These are phyloP conservation scores for Herpetomonas tarakana DNA, from an alignment of 208 protist species.

Conservation along the genomic window DNA sequence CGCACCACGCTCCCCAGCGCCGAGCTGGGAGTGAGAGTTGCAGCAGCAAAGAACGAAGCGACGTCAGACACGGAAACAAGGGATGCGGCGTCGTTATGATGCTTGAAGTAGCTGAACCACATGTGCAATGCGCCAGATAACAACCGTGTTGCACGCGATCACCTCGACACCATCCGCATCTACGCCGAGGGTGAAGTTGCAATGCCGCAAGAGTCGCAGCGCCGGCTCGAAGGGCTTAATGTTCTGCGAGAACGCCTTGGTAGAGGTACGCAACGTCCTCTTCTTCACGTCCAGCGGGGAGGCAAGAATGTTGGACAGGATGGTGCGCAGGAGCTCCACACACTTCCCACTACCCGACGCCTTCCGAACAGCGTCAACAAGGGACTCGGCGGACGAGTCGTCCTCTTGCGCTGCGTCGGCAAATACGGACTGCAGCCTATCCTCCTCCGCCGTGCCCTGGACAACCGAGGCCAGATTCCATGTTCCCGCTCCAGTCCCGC, in stretches of 20 bases:
- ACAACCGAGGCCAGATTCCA: slow-evolving; percentile 7
- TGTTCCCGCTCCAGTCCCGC: background rate
- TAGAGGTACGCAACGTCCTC: slow-evolving; percentile 57
- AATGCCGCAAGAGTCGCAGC: slow-evolving; percentile 47
- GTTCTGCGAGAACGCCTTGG: slow-evolving; percentile 46
- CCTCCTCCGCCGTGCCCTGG: slow-evolving; percentile 4
- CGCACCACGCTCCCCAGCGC: too few relatives aligned
- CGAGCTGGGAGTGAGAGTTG: too few relatives aligned
- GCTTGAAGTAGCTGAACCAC: slow-evolving; percentile 19
- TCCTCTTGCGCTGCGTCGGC: slow-evolving; percentile 12
- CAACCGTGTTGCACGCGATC: slow-evolving; percentile 52
- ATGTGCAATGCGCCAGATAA: slow-evolving; percentile 38
- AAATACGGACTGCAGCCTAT: slow-evolving; percentile 27
- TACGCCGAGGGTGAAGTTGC: slow-evolving; percentile 56
- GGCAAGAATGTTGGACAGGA: slow-evolving; percentile 60
- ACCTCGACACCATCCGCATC: slow-evolving; percentile 34
- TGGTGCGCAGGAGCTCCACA: slow-evolving; percentile 40
- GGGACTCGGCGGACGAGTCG: slow-evolving; percentile 7
- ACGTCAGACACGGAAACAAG: slow-evolving; percentile 9
- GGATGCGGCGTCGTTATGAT: background rate
- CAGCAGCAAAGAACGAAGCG: too few relatives aligned
- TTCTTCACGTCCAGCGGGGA: slow-evolving; percentile 66
- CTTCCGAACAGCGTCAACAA: slow-evolving; percentile 29
- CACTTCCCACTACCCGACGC: slow-evolving; percentile 21
- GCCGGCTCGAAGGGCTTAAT: slow-evolving; percentile 44